These are phyloP conservation scores for Colletotrichum musae DNA, from an alignment of 2,329 filamentous ascomycete species.

Conservation along the genomic window DNA sequence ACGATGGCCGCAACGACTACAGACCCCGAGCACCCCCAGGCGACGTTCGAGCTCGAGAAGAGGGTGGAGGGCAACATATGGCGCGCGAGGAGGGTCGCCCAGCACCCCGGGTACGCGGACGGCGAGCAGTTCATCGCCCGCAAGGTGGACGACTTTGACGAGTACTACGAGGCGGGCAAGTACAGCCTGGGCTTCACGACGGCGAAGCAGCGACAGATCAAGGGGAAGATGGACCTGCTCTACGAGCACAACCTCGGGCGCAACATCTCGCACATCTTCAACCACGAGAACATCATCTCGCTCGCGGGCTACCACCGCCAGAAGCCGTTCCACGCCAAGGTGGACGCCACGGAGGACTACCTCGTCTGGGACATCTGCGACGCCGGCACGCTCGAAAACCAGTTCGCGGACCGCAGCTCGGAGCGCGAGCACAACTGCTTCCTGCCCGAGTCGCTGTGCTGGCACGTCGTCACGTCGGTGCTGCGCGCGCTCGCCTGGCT, in stretches of 20 bases:
- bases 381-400: slow-evolving; percentile 61
- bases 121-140: slow-evolving; percentile 53
- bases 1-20: slow-evolving; percentile 6
- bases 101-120: slow-evolving; percentile 40
- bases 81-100: slow-evolving; percentile 50
- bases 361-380: slow-evolving; percentile 68
- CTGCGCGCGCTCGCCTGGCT: slow-evolving; percentile 66
- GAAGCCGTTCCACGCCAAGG: slow-evolving; percentile 40
- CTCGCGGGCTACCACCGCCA: slow-evolving; percentile 55
- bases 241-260: slow-evolving; percentile 47
- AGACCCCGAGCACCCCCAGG: slow-evolving; percentile 27
- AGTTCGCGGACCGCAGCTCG: slow-evolving; percentile 51
- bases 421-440: slow-evolving; percentile 49
- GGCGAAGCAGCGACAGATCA: slow-evolving; percentile 42
- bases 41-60: slow-evolving; percentile 50
- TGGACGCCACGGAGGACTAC: slow-evolving; percentile 47
- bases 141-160: slow-evolving; percentile 43
- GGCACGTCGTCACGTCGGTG: slow-evolving; percentile 67
- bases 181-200: slow-evolving; percentile 31
- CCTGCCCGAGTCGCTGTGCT: slow-evolving; percentile 67
- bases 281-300: slow-evolving; percentile 66
- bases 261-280: slow-evolving; percentile 56
- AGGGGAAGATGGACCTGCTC: slow-evolving; percentile 48
- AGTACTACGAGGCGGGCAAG: slow-evolving; percentile 27
- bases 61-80: slow-evolving; percentile 47